These are phyloP conservation scores for Inga oerstediana DNA, from an alignment of 306 rosid species.

Conservation along the genomic window DNA sequence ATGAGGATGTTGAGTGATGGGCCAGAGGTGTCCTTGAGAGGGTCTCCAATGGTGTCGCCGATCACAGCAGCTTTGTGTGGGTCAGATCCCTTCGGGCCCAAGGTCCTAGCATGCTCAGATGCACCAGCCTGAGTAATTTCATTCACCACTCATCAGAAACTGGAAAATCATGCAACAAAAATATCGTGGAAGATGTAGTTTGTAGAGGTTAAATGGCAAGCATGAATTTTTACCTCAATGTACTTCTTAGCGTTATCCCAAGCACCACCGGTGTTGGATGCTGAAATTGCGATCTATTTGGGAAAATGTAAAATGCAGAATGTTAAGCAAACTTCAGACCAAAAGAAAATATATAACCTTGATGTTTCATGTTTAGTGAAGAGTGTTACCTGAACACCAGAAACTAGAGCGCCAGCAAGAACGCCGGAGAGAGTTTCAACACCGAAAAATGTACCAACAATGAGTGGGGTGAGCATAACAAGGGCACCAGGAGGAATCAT, in stretches of 20 bases:
- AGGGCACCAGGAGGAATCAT: slow-evolving; percentile 91
- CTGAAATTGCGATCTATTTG: slow-evolving; percentile 63
- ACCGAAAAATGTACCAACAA: slow-evolving; percentile 71
- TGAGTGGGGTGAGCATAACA: slow-evolving; percentile 84
- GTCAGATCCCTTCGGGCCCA: slow-evolving; percentile 73
- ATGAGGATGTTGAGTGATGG: slow-evolving; percentile 79
- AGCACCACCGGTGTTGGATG: slow-evolving; percentile 77
- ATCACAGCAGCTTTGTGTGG: slow-evolving; percentile 89
- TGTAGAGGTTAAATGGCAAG: background rate
- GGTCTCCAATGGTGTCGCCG: slow-evolving; percentile 82
- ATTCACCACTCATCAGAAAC: background rate
- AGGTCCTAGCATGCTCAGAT: slow-evolving; percentile 70
- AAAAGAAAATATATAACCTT: background rate
- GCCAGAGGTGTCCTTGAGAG: slow-evolving; percentile 75
- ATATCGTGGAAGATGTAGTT: background rate
- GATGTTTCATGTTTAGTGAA: background rate
- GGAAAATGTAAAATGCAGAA: background rate
- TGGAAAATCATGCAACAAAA: background rate
- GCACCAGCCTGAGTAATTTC: slow-evolving; percentile 57
- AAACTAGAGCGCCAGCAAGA: slow-evolving; percentile 77
- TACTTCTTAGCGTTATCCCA: slow-evolving; percentile 86
- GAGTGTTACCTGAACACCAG: slow-evolving; percentile 77
- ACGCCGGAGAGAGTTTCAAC: slow-evolving; percentile 82
- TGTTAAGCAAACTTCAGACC: slow-evolving; percentile 19
- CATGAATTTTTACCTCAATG: slow-evolving; percentile 51